phyloP scores from a whole-genome alignment of 2,329 filamentous ascomycete species.

The Phialophora tarda region DNA sequence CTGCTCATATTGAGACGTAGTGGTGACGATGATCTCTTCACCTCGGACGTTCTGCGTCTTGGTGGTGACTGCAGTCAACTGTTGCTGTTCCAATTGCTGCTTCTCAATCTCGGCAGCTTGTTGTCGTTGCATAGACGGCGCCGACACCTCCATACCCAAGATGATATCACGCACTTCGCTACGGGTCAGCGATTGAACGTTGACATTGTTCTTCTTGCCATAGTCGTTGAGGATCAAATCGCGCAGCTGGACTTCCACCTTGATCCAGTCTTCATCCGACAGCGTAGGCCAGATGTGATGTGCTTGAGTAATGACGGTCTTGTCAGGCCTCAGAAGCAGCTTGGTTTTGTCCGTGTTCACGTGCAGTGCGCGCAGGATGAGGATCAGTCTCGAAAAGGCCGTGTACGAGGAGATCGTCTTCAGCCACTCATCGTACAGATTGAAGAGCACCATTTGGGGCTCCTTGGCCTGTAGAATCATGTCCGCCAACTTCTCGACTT shows the following conservation, averaged over 20 bases:
- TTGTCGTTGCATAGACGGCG: conserved; percentile 96
- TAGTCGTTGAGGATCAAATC: conserved; percentile 98
- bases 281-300: conserved; percentile 98
- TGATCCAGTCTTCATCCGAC: conserved; percentile 97
- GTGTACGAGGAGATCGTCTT: conserved; percentile 99
- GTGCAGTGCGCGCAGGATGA: conserved; percentile 92
- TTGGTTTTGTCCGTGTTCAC: conserved; percentile 99
- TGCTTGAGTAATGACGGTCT: conserved; percentile 96
- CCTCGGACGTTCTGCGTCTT: conserved; percentile 97
- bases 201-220: conserved; percentile 99
- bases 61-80: conserved; percentile 94
- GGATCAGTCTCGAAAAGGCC: conserved; percentile 90
- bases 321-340: conserved; percentile 90
- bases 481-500: conserved; percentile 98
- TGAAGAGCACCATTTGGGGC: conserved; percentile 99
- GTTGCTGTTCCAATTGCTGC: conserved; percentile 95
- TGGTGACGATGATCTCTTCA: conserved; percentile 97
- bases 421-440: conserved; percentile 97
- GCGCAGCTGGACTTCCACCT: conserved; percentile 95
- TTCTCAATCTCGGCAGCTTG: conserved; percentile 99
- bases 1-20: conserved; percentile 96
- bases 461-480: conserved; percentile 98
- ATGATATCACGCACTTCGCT: conserved; percentile 99
- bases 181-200: conserved; percentile 92
- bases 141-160: conserved; percentile 98